Conservation (phyloP, 2,329 filamentous ascomycete species). For the Penicillium sclerotigenum region DNA sequence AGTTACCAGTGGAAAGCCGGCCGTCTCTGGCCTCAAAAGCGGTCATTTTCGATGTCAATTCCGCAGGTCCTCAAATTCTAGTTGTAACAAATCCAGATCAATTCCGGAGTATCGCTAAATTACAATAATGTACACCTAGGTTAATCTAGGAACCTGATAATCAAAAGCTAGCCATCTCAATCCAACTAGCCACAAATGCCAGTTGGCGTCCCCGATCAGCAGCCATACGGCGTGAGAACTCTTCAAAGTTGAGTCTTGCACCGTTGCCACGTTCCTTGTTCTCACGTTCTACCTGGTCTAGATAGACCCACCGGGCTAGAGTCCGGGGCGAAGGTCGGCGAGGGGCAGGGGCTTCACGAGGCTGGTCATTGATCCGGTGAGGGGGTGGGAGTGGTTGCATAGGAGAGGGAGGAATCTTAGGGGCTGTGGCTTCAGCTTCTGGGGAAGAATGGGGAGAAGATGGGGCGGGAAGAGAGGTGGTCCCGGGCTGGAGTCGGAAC, state of each 20-base stretch:
- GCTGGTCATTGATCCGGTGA: slow-evolving; percentile 13
- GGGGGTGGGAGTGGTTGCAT: slow-evolving; percentile 34
- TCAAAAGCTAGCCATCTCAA: slow-evolving; percentile 67
- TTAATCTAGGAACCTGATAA: slow-evolving; percentile 40
- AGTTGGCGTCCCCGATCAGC: slow-evolving; percentile 64
- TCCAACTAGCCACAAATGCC: slow-evolving; percentile 85
- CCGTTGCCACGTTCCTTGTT: slow-evolving; percentile 66
- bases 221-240: slow-evolving; percentile 75
- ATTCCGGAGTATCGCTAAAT: background rate
- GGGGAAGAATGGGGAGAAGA: slow-evolving; percentile 31
- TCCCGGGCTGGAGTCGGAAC: slow-evolving; percentile 40
- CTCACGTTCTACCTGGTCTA: slow-evolving; percentile 66
- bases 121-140: slow-evolving; percentile 4
- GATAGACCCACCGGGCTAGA: slow-evolving; percentile 46
- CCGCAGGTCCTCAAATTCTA: background rate
- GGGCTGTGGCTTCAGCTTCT: slow-evolving; percentile 35
- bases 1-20: too few species aligned
- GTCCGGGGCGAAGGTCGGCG: slow-evolving; percentile 31
- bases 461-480: slow-evolving; percentile 32
- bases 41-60: too few species aligned
- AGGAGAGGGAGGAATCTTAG: slow-evolving; percentile 34
- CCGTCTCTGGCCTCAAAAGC: too few species aligned
- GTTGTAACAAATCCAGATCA: background rate
- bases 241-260: slow-evolving; percentile 71
- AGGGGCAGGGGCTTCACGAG: slow-evolving; percentile 17